Base-by-base conservation (phyloP, 805 yeast genomes). In the Ogataea zsoltii region DNA sequence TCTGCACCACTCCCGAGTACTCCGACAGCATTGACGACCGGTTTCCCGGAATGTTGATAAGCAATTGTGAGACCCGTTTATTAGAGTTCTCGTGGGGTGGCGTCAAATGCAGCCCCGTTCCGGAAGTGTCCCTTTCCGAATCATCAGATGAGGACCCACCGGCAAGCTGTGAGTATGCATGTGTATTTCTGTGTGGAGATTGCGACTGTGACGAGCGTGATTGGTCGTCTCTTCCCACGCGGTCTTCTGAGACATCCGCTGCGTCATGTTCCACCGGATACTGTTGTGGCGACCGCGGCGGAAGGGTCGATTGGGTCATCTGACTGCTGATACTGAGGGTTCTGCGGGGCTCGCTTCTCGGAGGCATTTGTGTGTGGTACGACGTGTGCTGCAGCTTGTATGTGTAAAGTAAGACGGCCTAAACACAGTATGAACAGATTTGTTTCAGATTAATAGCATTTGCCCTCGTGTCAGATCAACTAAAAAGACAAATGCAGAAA, bases 1-100 rank as follows among this genome's bases (percentile, higher is more conserved):
- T 55, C 13, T 68, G 70, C n/a, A 68, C 65, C 13, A 68, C 54
- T 12, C 71, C 72, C 0, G 70, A 66, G 49, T 68, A 68, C 4
- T 65, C 63, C 0, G 71, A 67, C 38, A 66, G 31, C 49, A 61
- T 45, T 1, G 72, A 68, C 2, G 57, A 47, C 44, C 72, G 46
- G 26, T 59, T 58, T 10, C 58, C 63, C 4, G 58, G 46, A 16
- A 33, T 31, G 41, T 50, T 49, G 2, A 23, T 11, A 31, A 44
- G 39, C 26, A 45, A 9, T 26, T 42, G 45, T 14, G 48, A 41
- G 5, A 32, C 29, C 18, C 51, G 42, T 15, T 36, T 44, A 15
- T 13, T 31, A 35, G 21, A 7, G 23, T 4, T 46, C 44, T 15
- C 38, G 33, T 17, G 43, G 15, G 41, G 23, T 12, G 38, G 33